Percentiles rank a stretch among this genome's conserved stretches.
phyloP scores from a whole-genome alignment of 1,284 basidiomycete species.

The Mycosarcoma maydis region DNA sequence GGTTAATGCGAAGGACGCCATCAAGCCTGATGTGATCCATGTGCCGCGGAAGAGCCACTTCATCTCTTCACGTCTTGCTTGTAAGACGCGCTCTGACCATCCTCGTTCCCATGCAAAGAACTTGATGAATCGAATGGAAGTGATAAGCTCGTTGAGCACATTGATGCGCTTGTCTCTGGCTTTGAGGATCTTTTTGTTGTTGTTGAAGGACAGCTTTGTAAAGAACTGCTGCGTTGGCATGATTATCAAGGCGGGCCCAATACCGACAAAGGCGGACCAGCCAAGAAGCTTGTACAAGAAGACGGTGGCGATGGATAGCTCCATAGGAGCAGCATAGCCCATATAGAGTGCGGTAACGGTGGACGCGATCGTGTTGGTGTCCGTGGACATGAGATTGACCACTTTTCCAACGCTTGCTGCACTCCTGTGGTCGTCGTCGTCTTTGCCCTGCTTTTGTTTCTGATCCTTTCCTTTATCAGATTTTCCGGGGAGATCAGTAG shows the following conservation, averaged over 20 bases:
- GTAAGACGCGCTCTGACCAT: slow-evolving; percentile 30
- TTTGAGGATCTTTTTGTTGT: slow-evolving; percentile 15
- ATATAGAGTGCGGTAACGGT: slow-evolving; percentile 22
- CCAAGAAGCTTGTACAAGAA: slow-evolving; percentile 56
- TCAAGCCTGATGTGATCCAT: slow-evolving; percentile 12
- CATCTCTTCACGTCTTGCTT: slow-evolving; percentile 31
- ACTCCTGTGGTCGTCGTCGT: slow-evolving; percentile 22
- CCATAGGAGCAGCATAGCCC: slow-evolving; percentile 39
- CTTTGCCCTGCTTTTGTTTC: neutral
- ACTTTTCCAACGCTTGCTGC: slow-evolving; percentile 43
- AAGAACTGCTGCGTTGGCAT: slow-evolving; percentile 40
- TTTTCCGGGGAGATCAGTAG: slow-evolving; percentile 61
- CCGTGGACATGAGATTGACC: slow-evolving; percentile 42
- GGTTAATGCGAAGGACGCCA: slow-evolving; percentile 24
- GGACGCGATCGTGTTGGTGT: slow-evolving; percentile 21
- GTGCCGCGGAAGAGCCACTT: slow-evolving; percentile 6
- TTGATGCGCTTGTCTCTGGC: slow-evolving; percentile 44
- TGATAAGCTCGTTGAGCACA: slow-evolving; percentile 45
- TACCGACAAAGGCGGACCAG: slow-evolving; percentile 46
- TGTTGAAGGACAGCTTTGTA: slow-evolving; percentile 19
- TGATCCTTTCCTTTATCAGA: neutral
- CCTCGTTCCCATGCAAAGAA: slow-evolving; percentile 54
- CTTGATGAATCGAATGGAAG: slow-evolving; percentile 56
- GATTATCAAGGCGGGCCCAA: slow-evolving; percentile 27
- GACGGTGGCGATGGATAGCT: slow-evolving; percentile 38